phyloP scores from a whole-genome alignment of 2,329 filamentous ascomycete genomes.

The Aureobasidium sp. region DNA sequence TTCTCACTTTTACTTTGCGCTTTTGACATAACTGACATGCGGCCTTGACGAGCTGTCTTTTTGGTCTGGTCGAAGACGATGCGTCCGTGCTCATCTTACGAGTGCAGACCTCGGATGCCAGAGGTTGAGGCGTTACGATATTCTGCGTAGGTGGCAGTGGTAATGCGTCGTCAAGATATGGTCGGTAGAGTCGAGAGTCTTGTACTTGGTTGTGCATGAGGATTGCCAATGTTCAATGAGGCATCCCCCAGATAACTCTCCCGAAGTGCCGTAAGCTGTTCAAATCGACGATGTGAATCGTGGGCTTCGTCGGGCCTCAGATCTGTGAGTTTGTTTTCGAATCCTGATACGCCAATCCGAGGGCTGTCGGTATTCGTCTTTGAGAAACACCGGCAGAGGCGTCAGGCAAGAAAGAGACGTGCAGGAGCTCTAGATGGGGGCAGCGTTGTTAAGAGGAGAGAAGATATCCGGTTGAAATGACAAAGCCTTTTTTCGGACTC shows the following conservation, averaged over 20 bases:
- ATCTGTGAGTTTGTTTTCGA: neutral
- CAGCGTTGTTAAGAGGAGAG: neutral
- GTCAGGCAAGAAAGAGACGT: neutral
- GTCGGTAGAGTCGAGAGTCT: neutral
- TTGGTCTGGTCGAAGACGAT: constrained; percentile 1
- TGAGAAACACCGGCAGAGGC: neutral
- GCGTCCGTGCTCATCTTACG: constrained; percentile 3
- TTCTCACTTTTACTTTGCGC: constrained; percentile 14
- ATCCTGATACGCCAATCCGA: neutral
- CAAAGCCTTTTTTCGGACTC: constrained; percentile 10
- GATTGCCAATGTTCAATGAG: neutral
- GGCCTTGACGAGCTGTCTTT: constrained; percentile 13
- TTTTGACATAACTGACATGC: constrained; percentile 11
- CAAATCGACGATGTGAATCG: constrained; percentile 12
- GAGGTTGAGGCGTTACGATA: neutral
- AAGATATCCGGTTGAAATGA: constrained; percentile 8
- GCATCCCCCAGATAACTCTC: neutral
- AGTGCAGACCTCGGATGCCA: neutral
- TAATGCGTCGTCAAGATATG: neutral
- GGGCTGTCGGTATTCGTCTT: neutral
- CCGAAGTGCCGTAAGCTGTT: neutral
- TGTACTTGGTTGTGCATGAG: neutral
- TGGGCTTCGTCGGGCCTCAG: neutral
- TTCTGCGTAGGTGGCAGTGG: neutral
- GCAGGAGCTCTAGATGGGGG: neutral